Conservation (phyloP, 78 protist genomes). For the Dictyostelium firmibasis region DNA sequence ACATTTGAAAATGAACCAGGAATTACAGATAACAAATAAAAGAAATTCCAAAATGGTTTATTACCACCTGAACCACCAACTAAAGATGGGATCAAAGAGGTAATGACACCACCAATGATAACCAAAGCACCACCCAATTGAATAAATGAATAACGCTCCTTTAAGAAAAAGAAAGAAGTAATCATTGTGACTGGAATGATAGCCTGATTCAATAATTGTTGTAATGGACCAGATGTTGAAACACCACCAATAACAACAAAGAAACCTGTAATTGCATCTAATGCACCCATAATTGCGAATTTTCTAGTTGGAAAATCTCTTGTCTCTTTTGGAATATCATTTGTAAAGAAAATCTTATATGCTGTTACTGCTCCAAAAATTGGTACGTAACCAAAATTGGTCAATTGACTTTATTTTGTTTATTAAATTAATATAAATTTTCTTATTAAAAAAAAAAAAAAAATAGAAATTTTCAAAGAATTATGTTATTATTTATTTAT, state of each 20-base stretch:
- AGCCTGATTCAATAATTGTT: conserved; percentile 69
- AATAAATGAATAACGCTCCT: conserved; percentile 35
- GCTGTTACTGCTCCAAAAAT: conserved; percentile 61
- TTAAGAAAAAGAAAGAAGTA: conserved; percentile 28
- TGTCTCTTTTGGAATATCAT: conserved; percentile 55
- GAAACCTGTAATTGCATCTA: conserved; percentile 64
- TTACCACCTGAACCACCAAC: conserved; percentile 24
- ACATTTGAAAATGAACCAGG: conserved; percentile 57
- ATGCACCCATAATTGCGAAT: conserved; percentile 65
- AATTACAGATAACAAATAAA: conserved; percentile 45
- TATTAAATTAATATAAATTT: too few relatives aligned
- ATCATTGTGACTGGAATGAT: conserved; percentile 70
- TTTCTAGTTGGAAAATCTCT: conserved; percentile 36
- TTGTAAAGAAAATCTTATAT: conserved; percentile 25
- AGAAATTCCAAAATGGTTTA: conserved; percentile 64
- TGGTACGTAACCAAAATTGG: conserved; percentile 70
- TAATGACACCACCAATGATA: conserved; percentile 55
- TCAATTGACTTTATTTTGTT: conserved; percentile 31
- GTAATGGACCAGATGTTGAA: conserved; percentile 64
- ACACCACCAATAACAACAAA: conserved; percentile 78
- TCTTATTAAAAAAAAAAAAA: too few relatives aligned
- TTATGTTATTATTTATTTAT: too few relatives aligned
- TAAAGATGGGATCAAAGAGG: conserved; percentile 39
- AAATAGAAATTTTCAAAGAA: too few relatives aligned
- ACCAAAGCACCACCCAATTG: conserved; percentile 57